Base-by-base conservation (phyloP, 352 stramenopile genomes). In the Globisporangium cylindrosporum region DNA sequence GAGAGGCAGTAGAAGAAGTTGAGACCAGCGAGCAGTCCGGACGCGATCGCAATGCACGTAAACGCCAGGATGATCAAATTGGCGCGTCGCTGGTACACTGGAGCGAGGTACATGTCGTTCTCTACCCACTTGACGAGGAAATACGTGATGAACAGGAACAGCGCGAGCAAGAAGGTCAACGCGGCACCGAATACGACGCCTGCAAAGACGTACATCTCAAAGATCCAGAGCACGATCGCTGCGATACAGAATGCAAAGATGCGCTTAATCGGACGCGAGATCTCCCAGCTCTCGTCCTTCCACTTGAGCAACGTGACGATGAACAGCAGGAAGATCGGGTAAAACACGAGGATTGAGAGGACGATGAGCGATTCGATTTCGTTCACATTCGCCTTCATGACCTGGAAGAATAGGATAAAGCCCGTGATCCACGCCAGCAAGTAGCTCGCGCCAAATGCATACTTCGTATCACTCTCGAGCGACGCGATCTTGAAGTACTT, bases 1-100 rank as follows among this genome's bases (percentile, higher is more conserved):
- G 88, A 93, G 20, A 97, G 74, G 62, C 84, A 94, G 59, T 76
- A 91, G 70, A 97, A 98, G 60, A 95, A 85, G 29, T 82, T 81
- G 51, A 90, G 70, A 7, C 87, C 87, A 2, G 68, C 75, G 3
- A 80, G 22, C 0, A 95, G 59, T 22, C 77, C 77, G 24, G 82
- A 67, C 18, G 78, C 65, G 18, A 94, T 77, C 8, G 77, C 76
- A 8, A 72, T 18, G 14, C 62, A 18, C 0, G 84, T 93, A 10
- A 71, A 73, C 36, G 3, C 43, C 0, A 80, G 29, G 20, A 94
- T 78, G 27, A 88, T 73, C 1, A 70, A 20, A 27, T 78, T 85
- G 5, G 80, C 82, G n/a, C 79, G 74, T 0, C 59, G 61, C 56
- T 91, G 81, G 67, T 93, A 90, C 12, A 74, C 67, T 2, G 83